Evolutionary conservation across 495 filamentous ascomycete species (phyloP).

Genomic region (Trichoderma erinaceum): DNA sequence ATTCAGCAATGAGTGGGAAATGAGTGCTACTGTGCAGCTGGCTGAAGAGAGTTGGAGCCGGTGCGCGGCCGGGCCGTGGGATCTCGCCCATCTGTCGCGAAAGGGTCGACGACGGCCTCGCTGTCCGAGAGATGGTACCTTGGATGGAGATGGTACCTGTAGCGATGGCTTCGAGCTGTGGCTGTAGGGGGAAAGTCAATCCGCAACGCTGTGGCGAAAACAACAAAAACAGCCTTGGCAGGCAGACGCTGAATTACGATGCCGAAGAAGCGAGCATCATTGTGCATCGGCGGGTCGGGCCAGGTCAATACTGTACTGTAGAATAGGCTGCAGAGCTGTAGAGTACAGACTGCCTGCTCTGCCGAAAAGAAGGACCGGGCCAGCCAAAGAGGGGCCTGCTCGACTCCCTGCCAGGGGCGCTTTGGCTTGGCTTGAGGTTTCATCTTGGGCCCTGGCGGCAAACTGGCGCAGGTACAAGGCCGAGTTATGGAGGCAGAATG

Average conservation of each 20-base stretch:
- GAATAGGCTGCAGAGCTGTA: too few relatives aligned
- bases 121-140: neutral
- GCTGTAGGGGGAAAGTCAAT: neutral
- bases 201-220: neutral
- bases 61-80: neutral
- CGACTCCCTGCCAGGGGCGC: conserved; percentile 8
- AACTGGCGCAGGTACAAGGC: conserved; percentile 1
- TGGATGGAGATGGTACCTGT: too few relatives aligned
- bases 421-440: neutral
- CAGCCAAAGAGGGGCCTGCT: neutral
- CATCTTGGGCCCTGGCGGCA: neutral
- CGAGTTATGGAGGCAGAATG: neutral
- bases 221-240: neutral
- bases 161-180: too few relatives aligned
- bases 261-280: neutral
- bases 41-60: conserved; percentile 1
- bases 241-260: neutral
- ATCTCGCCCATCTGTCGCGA: neutral
- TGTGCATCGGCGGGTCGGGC: conserved; percentile 8
- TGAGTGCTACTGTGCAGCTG: neutral
- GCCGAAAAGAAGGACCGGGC: neutral
- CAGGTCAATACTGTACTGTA: neutral
- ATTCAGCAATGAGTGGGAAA: neutral
- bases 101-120: neutral
- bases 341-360: too few relatives aligned